Percentiles rank a stretch among this genome's conserved stretches.
phyloP scores from a whole-genome alignment of 306 rosid species.

The Cicer bijugum region DNA sequence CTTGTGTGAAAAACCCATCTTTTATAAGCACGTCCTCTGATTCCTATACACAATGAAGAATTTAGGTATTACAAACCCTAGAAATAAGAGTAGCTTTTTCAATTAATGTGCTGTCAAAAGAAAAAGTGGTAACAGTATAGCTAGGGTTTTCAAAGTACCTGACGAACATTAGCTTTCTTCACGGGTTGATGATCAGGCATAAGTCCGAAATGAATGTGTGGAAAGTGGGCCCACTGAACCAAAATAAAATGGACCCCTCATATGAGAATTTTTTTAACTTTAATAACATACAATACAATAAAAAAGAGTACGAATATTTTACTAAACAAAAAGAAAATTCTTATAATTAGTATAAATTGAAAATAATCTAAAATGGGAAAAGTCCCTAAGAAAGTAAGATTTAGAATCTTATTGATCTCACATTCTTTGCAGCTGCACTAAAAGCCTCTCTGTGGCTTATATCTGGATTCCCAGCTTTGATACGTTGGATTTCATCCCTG shows the following conservation, averaged over 20 bases:
- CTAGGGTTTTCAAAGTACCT: conserved; percentile 68
- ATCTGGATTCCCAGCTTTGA: conserved; percentile 97
- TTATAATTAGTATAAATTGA: conserved; percentile 33
- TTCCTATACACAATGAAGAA: conserved; percentile 60
- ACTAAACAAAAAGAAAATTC: conserved; percentile 31
- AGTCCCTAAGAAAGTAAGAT: conserved; percentile 41
- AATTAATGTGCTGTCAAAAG: conserved; percentile 38
- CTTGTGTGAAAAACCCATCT: conserved; percentile 68
- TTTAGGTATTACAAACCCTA: conserved; percentile 37
- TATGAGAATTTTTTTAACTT: conserved; percentile 1
- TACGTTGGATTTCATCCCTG: conserved; percentile 98
- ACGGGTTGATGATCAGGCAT: conserved; percentile 84
- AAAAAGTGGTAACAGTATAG: conserved; percentile 11
- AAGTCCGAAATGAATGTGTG: conserved; percentile 95
- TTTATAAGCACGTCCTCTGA: conserved; percentile 75
- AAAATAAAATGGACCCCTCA: conserved; percentile 32
- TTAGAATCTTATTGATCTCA: conserved; percentile 55
- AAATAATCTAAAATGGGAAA: conserved; percentile 38
- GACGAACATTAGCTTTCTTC: conserved; percentile 77
- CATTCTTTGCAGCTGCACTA: conserved; percentile 99
- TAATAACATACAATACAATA: background rate
- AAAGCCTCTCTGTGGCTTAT: conserved; percentile 98
- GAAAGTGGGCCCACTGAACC: conserved; percentile 98
- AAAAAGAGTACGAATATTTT: background rate
- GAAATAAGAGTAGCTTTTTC: conserved; percentile 38